Conservation (phyloP, 129 eudicot genomes). For the Heracleum sosnowskyi region DNA sequence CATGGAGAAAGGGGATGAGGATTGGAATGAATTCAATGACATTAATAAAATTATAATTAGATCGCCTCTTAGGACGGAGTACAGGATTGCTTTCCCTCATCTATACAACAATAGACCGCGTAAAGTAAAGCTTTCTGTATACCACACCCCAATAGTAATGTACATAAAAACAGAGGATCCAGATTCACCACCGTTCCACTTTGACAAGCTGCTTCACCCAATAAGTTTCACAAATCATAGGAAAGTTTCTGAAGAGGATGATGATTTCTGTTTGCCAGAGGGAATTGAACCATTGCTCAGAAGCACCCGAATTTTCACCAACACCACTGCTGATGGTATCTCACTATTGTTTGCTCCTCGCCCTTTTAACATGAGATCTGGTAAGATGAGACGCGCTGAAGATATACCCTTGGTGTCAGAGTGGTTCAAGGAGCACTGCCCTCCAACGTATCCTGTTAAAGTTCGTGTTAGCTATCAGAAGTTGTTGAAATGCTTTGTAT, state of each 20-base stretch:
- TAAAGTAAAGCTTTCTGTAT: conserved; percentile 75
- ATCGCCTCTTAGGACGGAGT: conserved; percentile 95
- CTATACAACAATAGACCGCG: conserved; percentile 92
- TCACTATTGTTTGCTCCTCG: conserved; percentile 94
- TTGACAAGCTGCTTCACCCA: conserved; percentile 91
- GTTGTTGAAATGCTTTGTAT: conserved; percentile 81
- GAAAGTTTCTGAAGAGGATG: conserved; percentile 63
- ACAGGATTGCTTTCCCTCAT: conserved; percentile 95
- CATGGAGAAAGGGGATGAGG: conserved; percentile 99
- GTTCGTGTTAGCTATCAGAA: conserved; percentile 98
- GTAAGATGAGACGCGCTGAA: conserved; percentile 96
- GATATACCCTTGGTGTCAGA: conserved; percentile 98
- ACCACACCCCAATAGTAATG: conserved; percentile 98
- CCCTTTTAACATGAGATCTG: conserved; percentile 98
- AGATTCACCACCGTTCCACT: conserved; percentile 86
- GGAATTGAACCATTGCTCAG: conserved; percentile 81
- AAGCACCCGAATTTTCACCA: conserved; percentile 72
- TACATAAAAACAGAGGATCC: conserved; percentile 98
- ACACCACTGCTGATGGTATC: conserved; percentile 96
- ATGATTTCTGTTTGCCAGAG: conserved; percentile 81
- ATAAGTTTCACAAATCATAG: conserved; percentile 61
- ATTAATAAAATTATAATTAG: conserved; percentile 91
- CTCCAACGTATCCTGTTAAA: conserved; percentile 94
- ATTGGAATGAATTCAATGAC: conserved; percentile 98
- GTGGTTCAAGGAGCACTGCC: conserved; percentile 99